Base-by-base conservation (phyloP, 1,284 basidiomycete genomes). In the Ustilago sp. region DNA sequence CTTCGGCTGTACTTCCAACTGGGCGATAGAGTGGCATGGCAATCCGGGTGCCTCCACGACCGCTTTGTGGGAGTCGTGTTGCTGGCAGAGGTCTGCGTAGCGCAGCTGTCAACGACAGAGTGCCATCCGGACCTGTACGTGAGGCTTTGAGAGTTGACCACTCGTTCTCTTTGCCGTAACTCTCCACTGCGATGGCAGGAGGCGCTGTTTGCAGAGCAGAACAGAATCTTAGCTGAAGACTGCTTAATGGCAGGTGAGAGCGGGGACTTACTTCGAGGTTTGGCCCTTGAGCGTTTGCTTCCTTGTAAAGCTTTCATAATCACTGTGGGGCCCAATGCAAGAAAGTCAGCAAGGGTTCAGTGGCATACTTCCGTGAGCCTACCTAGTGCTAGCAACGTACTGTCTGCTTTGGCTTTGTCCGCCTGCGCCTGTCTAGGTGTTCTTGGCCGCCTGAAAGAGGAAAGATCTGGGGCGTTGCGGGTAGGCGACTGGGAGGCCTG, bases 141-240 rank as follows among this genome's bases (percentile, higher is more conserved):
- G 64, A 63, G 2, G 68, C 58, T 41, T 62, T 48, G 45, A 77
- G 59, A 1, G 75, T 77, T 2, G 75, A 74, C 75, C 75, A 77
- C n/a, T 68, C 68, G 36, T 58, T 45, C 15, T 71, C 62, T 28
- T 61, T 62, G 13, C 43, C 55, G 8, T 58, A 32, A 6, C 13
- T 50, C n/a, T 50, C 48, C 12, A 50, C 31, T 45, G 43, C 19
- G n/a, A 19, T 45, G 43, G 19, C 7, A 11, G 48, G 48, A 38
- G 34, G 52, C 9, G 52, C 32, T 19, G 52, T 35, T 38, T 23
- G 52, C 32, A 38, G 13, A 50, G 15, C 15, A 50, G 15, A 50
- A 5, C 1, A 28, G 17, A 53, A n/a, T 32, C 4, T 54, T 54
- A 38, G 34, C 35, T 23, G 36, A 31, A 11, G 50, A 58, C 51